Evolutionary conservation across 2,329 filamentous ascomycete species (phyloP).

Genomic region (Clarireedia monteithiana): DNA sequence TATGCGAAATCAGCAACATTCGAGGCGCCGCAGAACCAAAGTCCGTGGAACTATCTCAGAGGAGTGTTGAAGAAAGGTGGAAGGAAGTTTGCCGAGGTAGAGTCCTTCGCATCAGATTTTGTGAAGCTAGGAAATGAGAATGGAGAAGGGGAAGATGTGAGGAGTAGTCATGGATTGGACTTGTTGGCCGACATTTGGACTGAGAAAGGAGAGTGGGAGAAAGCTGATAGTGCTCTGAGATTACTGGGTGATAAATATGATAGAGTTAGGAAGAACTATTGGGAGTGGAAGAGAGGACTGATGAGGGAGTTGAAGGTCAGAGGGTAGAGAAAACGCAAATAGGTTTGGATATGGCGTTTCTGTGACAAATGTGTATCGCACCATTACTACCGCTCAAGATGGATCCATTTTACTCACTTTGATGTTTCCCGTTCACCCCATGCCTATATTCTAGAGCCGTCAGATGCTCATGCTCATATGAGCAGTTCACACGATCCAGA

Average conservation of each 20-base stretch:
- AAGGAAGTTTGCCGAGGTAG: conserved; percentile 37
- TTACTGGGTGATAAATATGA: conserved; percentile 82
- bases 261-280: conserved; percentile 84
- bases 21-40: conserved; percentile 86
- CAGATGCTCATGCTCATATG: too few species aligned
- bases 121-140: conserved; percentile 36
- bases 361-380: not conserved
- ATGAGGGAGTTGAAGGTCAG: conserved; percentile 12
- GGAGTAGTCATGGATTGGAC: conserved; percentile 62
- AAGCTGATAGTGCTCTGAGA: conserved; percentile 62
- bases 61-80: conserved; percentile 66
- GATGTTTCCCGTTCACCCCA: too few species aligned
- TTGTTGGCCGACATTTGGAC: conserved; percentile 58
- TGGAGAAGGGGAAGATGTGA: conserved; percentile 40
- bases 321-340: not conserved
- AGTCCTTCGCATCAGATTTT: conserved; percentile 44
- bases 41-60: conserved; percentile 85
- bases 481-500: too few species aligned
- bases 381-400: too few species aligned
- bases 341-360: not conserved
- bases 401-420: too few species aligned
- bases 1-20: conserved; percentile 67
- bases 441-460: too few species aligned
- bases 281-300: conserved; percentile 59
- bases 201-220: conserved; percentile 47